Percentiles rank a stretch among this genome's conserved stretches.
phyloP scores from a whole-genome alignment of 2,329 filamentous ascomycete genomes.

The Aphanoascus verrucosus region DNA sequence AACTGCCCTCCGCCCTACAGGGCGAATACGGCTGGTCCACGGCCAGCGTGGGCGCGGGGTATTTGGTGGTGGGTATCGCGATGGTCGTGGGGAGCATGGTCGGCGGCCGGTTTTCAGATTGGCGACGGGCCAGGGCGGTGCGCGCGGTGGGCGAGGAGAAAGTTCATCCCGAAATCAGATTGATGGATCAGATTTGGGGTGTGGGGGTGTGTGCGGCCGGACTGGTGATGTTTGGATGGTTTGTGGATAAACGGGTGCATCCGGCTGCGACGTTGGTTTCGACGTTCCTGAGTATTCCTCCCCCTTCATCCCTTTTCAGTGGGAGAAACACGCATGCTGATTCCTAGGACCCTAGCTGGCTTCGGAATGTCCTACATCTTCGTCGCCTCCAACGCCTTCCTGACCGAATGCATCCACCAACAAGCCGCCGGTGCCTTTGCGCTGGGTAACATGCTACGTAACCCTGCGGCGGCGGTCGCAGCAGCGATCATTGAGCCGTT shows the following conservation, averaged over 20 bases:
- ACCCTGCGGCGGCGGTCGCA: not conserved
- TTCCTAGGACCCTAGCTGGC: not conserved
- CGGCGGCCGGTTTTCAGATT: conserved; percentile 1
- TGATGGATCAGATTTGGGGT: not conserved
- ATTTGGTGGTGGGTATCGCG: not conserved
- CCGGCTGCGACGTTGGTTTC: not conserved
- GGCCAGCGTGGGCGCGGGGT: not conserved
- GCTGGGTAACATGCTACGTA: not conserved
- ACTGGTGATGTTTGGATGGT: conserved; percentile 4
- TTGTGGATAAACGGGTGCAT: not conserved
- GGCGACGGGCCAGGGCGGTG: not conserved
- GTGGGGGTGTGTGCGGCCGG: not conserved
- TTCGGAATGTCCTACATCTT: conserved; percentile 6
- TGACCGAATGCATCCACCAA: not conserved
- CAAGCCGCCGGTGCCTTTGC: not conserved
- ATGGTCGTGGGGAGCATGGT: not conserved
- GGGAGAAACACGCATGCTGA: too few species aligned
- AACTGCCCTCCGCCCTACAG: not conserved
- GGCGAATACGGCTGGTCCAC: not conserved
- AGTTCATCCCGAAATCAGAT: not conserved
- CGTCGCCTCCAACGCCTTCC: not conserved
- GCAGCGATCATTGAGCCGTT: not conserved
- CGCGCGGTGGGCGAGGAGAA: not conserved
- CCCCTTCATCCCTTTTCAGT: not conserved
- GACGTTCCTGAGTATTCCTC: conserved; percentile 10